Evolutionary conservation across 345 rosid species (phyloP).

Genomic region (Salix arbutifolia): DNA sequence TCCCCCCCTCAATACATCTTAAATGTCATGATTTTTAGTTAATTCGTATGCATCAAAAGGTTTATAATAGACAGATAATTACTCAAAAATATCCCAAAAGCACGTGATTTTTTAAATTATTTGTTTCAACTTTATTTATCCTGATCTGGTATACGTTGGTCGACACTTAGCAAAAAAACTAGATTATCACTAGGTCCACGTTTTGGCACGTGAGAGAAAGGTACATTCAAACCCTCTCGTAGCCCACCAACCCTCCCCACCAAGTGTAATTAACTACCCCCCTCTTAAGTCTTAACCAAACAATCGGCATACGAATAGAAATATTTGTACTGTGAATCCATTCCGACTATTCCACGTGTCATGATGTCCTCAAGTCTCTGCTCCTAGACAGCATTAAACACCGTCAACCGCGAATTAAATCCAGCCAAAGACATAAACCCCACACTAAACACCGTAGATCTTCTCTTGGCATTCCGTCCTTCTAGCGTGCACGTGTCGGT

Average conservation of each 20-base stretch:
- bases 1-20: no score
- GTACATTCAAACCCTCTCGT: background rate
- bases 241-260: background rate
- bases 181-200: background rate
- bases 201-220: background rate
- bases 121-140: no score
- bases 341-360: slow-evolving; percentile 8
- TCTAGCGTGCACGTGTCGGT: slow-evolving; percentile 15
- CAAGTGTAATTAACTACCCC: slow-evolving; percentile 1
- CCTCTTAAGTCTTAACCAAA: background rate
- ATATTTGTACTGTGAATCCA: background rate
- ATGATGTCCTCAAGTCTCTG: background rate
- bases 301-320: slow-evolving; percentile 14
- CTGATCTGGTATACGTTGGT: no score
- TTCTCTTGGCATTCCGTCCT: background rate
- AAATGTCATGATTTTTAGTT: no score
- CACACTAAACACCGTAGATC: background rate
- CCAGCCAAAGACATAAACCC: background rate
- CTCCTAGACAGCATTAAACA: background rate
- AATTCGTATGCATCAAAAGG: no score
- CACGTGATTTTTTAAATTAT: no score
- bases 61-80: no score
- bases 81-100: no score
- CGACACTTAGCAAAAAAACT: no score
- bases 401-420: background rate